These are phyloP conservation scores for Fraxinus greggii DNA, from an alignment of 305 asterid genomes.

Conservation along the genomic window DNA sequence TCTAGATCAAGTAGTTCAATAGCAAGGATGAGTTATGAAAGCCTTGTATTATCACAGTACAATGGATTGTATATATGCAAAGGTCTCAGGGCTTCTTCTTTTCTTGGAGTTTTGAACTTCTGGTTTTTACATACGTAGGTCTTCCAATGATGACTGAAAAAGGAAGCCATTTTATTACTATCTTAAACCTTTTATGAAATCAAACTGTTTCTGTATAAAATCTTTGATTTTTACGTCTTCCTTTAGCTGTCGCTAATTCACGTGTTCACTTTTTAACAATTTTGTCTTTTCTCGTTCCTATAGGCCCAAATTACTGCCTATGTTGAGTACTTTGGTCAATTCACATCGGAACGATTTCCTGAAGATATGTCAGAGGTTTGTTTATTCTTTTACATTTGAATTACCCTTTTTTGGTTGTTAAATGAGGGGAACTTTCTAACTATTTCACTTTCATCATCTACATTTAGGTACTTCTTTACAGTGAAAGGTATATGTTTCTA, in stretches of 20 bases:
- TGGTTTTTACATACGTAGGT: background rate
- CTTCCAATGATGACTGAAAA: background rate
- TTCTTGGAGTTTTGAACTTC: background rate
- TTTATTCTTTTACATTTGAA: constrained; percentile 11
- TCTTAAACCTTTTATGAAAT: background rate
- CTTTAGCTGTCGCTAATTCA: constrained; percentile 6
- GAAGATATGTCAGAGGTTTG: constrained; percentile 94
- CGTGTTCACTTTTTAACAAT: background rate
- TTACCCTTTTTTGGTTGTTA: constrained; percentile 7
- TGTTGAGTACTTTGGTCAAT: constrained; percentile 93
- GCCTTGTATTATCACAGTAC: background rate
- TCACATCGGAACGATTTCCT: constrained; percentile 90
- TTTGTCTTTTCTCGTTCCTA: constrained; percentile 25
- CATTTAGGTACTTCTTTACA: constrained; percentile 16
- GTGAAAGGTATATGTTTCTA: constrained; percentile 18
- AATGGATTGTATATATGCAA: background rate
- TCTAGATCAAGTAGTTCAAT: background rate
- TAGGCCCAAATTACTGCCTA: constrained; percentile 93
- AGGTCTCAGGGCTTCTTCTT: constrained; percentile 2
- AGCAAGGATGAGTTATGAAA: background rate
- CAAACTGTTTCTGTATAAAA: background rate
- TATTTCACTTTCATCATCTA: constrained; percentile 13
- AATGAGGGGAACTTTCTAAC: background rate
- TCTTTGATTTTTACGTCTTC: background rate
- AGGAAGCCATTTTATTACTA: background rate